A percentile compares a stretch with the other conserved stretches of the same genome.
These are phyloP conservation scores for Eimeria praecox DNA, from an alignment of 169 alveolate genomes.

Conservation along the genomic window DNA sequence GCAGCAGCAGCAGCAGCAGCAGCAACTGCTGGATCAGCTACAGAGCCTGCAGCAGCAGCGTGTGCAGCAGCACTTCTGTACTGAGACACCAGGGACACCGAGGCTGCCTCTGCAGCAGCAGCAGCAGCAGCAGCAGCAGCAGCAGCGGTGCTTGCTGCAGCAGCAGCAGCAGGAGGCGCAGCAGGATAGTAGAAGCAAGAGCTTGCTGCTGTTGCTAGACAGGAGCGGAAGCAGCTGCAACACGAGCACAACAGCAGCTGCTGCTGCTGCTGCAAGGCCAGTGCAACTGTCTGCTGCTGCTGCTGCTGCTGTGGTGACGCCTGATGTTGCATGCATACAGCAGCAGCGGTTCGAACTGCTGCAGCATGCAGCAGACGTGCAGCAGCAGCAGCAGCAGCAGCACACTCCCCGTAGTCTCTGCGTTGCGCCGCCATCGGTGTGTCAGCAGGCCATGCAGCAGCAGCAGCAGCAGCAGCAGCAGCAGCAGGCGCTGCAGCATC, in stretches of 20 bases:
- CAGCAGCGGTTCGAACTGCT: constrained; percentile 42
- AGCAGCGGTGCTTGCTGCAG: constrained; percentile 1
- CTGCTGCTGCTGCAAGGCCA: not conserved
- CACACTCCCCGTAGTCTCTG: constrained; percentile 26
- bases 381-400: constrained; percentile 34
- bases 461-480: not conserved
- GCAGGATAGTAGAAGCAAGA: not conserved
- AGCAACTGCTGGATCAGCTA: not conserved
- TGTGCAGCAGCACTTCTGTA: not conserved
- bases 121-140: not conserved
- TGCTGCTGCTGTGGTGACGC: constrained; percentile 51
- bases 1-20: constrained; percentile 32
- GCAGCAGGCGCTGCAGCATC: not conserved
- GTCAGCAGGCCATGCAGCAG: not conserved
- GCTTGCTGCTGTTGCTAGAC: not conserved
- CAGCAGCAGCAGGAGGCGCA: constrained; percentile 43
- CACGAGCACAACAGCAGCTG: not conserved
- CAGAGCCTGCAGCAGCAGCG: constrained; percentile 20
- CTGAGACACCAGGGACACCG: not conserved
- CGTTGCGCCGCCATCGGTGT: not conserved
- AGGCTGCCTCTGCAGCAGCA: not conserved
- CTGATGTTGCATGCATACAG: constrained; percentile 36
- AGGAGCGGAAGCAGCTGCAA: not conserved
- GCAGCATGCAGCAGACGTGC: constrained; percentile 11
- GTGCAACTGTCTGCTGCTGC: constrained; percentile 42